phyloP scores from a whole-genome alignment of 495 filamentous ascomycete genomes.

The Oidiodendron maius region DNA sequence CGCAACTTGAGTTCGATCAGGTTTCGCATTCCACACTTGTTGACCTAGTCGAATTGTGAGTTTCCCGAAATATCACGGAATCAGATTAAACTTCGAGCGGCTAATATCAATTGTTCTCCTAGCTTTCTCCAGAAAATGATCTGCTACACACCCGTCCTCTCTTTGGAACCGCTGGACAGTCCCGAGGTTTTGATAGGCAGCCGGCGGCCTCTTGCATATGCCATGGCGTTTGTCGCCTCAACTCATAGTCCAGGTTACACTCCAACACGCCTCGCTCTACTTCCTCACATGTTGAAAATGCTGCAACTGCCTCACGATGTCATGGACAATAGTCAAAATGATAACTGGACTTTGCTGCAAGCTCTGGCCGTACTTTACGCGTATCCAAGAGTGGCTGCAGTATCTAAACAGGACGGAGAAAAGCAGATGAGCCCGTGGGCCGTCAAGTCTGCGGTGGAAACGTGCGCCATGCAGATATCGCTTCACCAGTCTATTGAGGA shows the following conservation, averaged over 20 bases:
- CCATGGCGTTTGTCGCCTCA: conserved; percentile 2
- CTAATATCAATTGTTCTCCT: too few species aligned
- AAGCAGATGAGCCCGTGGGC: conserved; percentile 1
- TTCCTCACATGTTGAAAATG: background rate
- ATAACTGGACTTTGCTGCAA: background rate
- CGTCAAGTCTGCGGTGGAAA: conserved; percentile 1
- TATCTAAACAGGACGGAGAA: background rate
- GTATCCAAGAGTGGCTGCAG: background rate
- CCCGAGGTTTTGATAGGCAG: background rate
- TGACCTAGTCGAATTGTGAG: too few species aligned
- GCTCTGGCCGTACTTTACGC: conserved; percentile 3
- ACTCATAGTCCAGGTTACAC: background rate
- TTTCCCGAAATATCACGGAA: too few species aligned
- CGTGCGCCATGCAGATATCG: background rate
- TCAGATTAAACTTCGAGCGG: too few species aligned
- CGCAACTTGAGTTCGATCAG: too few species aligned
- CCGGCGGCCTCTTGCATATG: background rate
- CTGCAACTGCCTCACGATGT: background rate
- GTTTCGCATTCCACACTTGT: too few species aligned
- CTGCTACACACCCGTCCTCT: too few species aligned
- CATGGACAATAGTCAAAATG: background rate
- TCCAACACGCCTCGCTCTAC: background rate
- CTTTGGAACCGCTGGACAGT: too few species aligned
- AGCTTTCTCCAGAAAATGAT: too few species aligned
- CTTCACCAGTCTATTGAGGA: background rate